Evolutionary conservation across 2,329 filamentous ascomycete species (phyloP).

Genomic region (Paraconiothyrium brasiliense): DNA sequence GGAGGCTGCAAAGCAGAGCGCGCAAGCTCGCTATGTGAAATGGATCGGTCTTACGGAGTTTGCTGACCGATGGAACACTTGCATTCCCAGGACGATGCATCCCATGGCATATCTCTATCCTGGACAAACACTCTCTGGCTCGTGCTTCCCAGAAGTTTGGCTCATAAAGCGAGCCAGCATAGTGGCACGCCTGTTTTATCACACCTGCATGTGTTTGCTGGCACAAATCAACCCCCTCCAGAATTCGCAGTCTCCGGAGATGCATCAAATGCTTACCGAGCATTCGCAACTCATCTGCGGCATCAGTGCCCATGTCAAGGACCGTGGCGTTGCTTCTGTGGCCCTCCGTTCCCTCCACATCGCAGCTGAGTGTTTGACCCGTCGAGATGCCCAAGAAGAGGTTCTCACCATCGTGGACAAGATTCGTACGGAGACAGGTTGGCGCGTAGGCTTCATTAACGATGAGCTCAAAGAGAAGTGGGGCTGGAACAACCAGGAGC

Average conservation of each 20-base stretch:
- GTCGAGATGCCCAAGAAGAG: constrained; percentile 79
- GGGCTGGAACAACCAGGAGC: constrained; percentile 71
- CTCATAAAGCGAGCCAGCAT: constrained; percentile 83
- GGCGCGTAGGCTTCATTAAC: constrained; percentile 77
- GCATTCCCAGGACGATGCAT: constrained; percentile 85
- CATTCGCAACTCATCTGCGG: constrained; percentile 89
- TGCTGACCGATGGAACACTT: constrained; percentile 83
- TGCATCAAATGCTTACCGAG: constrained; percentile 73
- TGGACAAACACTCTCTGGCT: constrained; percentile 72
- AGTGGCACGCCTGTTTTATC: constrained; percentile 86
- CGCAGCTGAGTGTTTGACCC: constrained; percentile 75
- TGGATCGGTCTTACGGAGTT: constrained; percentile 84
- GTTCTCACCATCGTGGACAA: constrained; percentile 78
- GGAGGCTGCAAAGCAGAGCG: constrained; percentile 66
- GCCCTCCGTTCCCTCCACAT: constrained; percentile 82
- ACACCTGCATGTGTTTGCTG: constrained; percentile 83
- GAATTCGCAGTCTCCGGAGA: constrained; percentile 69
- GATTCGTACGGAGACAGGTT: constrained; percentile 80
- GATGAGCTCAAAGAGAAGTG: constrained; percentile 78
- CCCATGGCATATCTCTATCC: constrained; percentile 80
- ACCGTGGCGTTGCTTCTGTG: constrained; percentile 79
- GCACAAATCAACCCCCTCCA: constrained; percentile 80
- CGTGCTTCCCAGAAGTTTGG: constrained; percentile 88
- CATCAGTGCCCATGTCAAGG: constrained; percentile 85
- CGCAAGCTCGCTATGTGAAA: constrained; percentile 73